These are phyloP conservation scores for Termitomyces heimii DNA, from an alignment of 768 basidiomycete genomes.

Conservation along the genomic window DNA sequence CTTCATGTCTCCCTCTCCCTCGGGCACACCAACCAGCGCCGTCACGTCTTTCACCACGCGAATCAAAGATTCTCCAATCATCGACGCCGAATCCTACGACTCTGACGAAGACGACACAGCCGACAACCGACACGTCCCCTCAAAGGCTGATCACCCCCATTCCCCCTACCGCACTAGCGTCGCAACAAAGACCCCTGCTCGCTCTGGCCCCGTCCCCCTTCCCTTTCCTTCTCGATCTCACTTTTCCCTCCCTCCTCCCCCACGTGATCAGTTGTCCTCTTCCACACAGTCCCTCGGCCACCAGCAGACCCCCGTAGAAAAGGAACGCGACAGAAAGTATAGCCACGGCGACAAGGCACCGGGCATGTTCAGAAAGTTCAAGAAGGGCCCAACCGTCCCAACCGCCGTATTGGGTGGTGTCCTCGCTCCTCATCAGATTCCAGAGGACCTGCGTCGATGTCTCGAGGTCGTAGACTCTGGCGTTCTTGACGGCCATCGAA, in stretches of 20 bases:
- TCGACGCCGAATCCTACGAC: conserved; percentile 65
- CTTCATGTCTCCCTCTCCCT: conserved; percentile 76
- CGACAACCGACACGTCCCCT: conserved; percentile 24
- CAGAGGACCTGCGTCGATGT: conserved; percentile 82
- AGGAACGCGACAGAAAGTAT: conserved; percentile 43
- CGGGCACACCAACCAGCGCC: conserved; percentile 22
- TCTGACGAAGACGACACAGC: conserved; percentile 66
- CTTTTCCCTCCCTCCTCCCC: conserved; percentile 65
- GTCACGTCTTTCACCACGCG: conserved; percentile 29
- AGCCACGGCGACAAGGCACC: conserved; percentile 37
- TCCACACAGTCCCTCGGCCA: conserved; percentile 77
- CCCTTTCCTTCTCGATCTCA: conserved; percentile 81
- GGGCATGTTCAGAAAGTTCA: conserved; percentile 64
- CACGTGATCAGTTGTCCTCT: conserved; percentile 45
- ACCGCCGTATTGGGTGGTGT: conserved; percentile 44
- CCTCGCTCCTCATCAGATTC: conserved; percentile 73
- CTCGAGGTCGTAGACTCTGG: conserved; percentile 83
- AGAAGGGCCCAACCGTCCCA: conserved; percentile 53
- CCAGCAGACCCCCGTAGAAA: conserved; percentile 49
- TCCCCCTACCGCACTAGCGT: conserved; percentile 66
- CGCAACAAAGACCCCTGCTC: conserved; percentile 33
- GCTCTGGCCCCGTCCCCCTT: conserved; percentile 38
- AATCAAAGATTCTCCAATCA: conserved; percentile 54
- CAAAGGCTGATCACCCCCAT: conserved; percentile 65
- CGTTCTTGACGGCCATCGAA: conserved; percentile 85